Conservation (phyloP, 2,329 filamentous ascomycete genomes). For the Fusarium clavum region DNA sequence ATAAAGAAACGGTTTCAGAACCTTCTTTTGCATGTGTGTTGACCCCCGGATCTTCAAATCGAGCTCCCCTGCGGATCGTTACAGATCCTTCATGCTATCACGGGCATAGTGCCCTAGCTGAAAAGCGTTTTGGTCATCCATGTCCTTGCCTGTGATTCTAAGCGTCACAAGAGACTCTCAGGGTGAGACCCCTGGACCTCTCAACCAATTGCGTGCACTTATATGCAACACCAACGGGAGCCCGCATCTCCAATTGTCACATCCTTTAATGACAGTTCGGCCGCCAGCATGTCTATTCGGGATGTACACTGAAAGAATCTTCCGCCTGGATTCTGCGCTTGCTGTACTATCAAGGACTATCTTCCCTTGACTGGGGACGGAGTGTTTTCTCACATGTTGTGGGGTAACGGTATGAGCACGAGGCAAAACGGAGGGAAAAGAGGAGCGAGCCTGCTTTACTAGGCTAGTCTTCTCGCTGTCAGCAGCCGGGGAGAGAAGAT, state of each 20-base stretch:
- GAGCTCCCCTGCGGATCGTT: constrained; percentile 30
- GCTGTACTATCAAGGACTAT: constrained; percentile 16
- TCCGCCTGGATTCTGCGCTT: constrained; percentile 35
- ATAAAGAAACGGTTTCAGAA: constrained; percentile 28
- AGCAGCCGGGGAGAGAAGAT: neutral
- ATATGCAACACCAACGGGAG: constrained; percentile 25
- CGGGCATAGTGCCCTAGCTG: constrained; percentile 16
- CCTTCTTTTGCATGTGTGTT: constrained; percentile 31
- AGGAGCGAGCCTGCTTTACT: constrained; percentile 25
- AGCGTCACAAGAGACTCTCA: constrained; percentile 27
- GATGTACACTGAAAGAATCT: constrained; percentile 38
- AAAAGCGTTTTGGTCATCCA: constrained; percentile 31
- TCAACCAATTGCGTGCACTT: constrained; percentile 35
- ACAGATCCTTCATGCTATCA: constrained; percentile 26
- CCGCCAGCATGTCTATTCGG: constrained; percentile 37
- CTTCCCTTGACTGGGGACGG: constrained; percentile 8
- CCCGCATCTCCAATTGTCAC: constrained; percentile 27
- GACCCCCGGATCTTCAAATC: constrained; percentile 31
- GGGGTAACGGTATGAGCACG: constrained; percentile 11
- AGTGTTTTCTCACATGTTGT: constrained; percentile 11
- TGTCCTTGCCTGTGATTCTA: constrained; percentile 17
- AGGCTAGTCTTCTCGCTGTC: constrained; percentile 10
- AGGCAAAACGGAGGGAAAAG: neutral
- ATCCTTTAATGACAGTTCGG: constrained; percentile 45
- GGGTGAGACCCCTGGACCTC: constrained; percentile 16